phyloP scores from a whole-genome alignment of 805 yeast species.

The Candida khao-thaluensis region DNA sequence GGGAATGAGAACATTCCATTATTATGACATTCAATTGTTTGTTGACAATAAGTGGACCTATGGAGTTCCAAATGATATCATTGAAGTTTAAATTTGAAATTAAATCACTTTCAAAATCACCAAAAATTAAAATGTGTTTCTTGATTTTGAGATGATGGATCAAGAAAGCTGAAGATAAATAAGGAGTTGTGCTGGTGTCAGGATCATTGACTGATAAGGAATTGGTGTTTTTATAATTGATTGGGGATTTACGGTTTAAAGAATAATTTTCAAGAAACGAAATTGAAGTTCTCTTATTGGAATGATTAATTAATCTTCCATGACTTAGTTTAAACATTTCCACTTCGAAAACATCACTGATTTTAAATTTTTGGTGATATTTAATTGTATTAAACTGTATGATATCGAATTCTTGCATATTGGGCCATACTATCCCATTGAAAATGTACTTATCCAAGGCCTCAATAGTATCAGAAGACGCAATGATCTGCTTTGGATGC shows the following conservation, averaged over 20 bases:
- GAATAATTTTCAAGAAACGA: slow-evolving; percentile 18
- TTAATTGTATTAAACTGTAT: slow-evolving; percentile 21
- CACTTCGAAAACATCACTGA: slow-evolving; percentile 23
- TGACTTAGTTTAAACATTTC: slow-evolving; percentile 35
- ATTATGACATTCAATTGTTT: slow-evolving; percentile 51
- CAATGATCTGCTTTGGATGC: slow-evolving; percentile 49
- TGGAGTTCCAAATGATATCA: slow-evolving; percentile 52
- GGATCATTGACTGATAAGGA: not conserved
- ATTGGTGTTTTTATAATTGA: not conserved
- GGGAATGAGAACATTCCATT: slow-evolving; percentile 68
- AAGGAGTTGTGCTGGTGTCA: slow-evolving; percentile 13
- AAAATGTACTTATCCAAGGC: slow-evolving; percentile 58
- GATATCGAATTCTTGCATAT: slow-evolving; percentile 41
- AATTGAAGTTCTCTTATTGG: slow-evolving; percentile 20
- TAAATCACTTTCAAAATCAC: slow-evolving; percentile 77
- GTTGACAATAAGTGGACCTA: slow-evolving; percentile 46
- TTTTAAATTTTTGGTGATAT: slow-evolving; percentile 13
- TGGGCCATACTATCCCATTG: slow-evolving; percentile 82
- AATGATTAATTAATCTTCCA: slow-evolving; percentile 21
- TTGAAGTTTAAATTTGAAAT: slow-evolving; percentile 41
- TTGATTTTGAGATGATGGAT: slow-evolving; percentile 24
- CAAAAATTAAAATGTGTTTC: slow-evolving; percentile 60
- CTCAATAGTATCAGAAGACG: slow-evolving; percentile 50
- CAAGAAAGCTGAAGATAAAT: slow-evolving; percentile 60
- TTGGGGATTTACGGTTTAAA: slow-evolving; percentile 3